Evolutionary conservation across 805 yeast genomes (phyloP).

Genomic region (Starmera dryadoides): DNA sequence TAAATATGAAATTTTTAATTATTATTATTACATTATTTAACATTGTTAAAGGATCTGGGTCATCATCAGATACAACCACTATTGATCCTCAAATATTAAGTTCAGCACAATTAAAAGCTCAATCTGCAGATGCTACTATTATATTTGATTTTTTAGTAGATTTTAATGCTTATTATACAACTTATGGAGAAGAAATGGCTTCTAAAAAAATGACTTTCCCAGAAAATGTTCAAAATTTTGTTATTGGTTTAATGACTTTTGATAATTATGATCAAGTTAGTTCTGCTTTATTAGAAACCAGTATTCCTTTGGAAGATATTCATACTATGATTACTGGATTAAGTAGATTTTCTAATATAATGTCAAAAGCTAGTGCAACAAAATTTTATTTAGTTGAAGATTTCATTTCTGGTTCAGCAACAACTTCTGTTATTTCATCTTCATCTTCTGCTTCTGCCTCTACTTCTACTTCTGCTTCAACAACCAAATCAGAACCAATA

Average conservation of each 20-base stretch:
- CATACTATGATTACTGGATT: conserved; percentile 25
- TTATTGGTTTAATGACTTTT: conserved; percentile 21
- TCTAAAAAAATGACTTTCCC: conserved; percentile 23
- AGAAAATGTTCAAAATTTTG: conserved; percentile 26
- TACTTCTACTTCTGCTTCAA: background rate
- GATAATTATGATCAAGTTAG: conserved; percentile 18
- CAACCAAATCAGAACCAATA: background rate
- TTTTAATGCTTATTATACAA: conserved; percentile 9
- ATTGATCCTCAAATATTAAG: no score
- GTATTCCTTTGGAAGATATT: conserved; percentile 30
- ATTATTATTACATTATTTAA: no score
- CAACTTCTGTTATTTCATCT: background rate
- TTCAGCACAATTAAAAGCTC: conserved; percentile 16
- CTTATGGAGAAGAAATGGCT: conserved; percentile 15
- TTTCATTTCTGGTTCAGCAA: conserved; percentile 6
- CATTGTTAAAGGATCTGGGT: no score
- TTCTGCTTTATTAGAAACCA: conserved; percentile 17
- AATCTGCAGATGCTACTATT: conserved; percentile 11
- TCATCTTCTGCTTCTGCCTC: background rate
- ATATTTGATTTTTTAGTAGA: conserved; percentile 16
- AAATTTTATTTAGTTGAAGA: conserved; percentile 16
- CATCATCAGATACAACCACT: no score
- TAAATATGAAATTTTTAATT: no score
- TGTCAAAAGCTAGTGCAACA: conserved; percentile 11
- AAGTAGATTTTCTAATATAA: conserved; percentile 13